Conservation (phyloP, 208 protist genomes). For the Acanthamoeba healyi region DNA sequence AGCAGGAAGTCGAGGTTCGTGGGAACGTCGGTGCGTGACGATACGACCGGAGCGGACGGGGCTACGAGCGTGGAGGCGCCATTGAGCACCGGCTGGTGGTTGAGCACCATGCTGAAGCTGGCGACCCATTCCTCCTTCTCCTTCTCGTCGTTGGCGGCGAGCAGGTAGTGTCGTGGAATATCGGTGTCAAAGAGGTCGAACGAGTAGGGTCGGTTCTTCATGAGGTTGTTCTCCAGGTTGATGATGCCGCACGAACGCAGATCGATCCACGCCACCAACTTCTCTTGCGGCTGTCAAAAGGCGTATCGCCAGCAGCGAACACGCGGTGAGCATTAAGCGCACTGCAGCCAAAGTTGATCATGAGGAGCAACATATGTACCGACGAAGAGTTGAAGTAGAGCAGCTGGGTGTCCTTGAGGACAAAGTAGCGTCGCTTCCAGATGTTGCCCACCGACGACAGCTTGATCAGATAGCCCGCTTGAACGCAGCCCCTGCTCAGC, state of each 20-base stretch:
- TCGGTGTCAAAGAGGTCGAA: constrained; percentile 42
- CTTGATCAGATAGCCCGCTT: constrained; percentile 52
- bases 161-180: constrained; percentile 65
- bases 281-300: constrained; percentile 10
- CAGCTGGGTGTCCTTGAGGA: constrained; percentile 67
- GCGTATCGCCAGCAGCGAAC: not conserved
- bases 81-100: constrained; percentile 18
- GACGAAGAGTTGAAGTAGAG: constrained; percentile 55
- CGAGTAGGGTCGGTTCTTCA: constrained; percentile 60
- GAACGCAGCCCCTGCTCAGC: not conserved
- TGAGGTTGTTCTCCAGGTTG: constrained; percentile 44
- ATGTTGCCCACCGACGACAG: constrained; percentile 56
- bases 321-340: not conserved
- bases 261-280: constrained; percentile 57
- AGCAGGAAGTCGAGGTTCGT: not conserved
- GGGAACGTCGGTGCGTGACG: not conserved
- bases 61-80: not conserved
- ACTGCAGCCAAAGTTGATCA: no score
- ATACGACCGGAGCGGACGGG: not conserved
- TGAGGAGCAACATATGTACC: not conserved
- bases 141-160: constrained; percentile 33
- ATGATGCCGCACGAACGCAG: constrained; percentile 41
- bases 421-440: constrained; percentile 59
- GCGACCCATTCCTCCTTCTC: constrained; percentile 70
- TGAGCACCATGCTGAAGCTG: constrained; percentile 66